Base-by-base conservation (phyloP, 768 basidiomycete species). In the Artomyces pyxidatus region DNA sequence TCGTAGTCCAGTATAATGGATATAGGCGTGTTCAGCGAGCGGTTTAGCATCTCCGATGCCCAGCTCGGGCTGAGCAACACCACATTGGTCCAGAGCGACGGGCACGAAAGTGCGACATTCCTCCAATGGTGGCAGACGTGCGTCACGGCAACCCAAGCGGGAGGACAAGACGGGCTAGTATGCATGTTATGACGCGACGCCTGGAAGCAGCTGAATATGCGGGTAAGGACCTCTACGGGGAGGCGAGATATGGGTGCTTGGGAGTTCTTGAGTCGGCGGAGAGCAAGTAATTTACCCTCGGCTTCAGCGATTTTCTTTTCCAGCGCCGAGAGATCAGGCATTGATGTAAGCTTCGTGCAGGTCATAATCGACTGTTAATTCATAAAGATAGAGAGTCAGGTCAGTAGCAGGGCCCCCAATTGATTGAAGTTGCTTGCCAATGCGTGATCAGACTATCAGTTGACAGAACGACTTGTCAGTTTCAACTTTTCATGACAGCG, bases 81-180 rank as follows among this genome's bases (percentile, higher is more conserved):
- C 16, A 52, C 21, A 37, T n/a, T 23, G 2, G 53, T 52, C 53
- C 53, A 54, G 17, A 52, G 32, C 11, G 42, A 45, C 35, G 42
- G 52, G 30, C 50, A 54, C 11, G 16, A 39, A 27, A 54, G 27
- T 10, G 53, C 53, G 12, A 44, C 42, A 23, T 54, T 42, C 4
- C 53, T 50, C 53, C 53, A 54, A 12, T 23, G 45, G 42, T 25
- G 42, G 26, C 53, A 52, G 35, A 54, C 53, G 10, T 54, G 50
- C 11, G 50, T 52, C 7, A 54, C 53, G 0, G 53, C 53, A 11
- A 54, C 46, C 53, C 53, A 54, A 11, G 32, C 32, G 32, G 32
- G 32, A 11, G 32, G 32, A 35, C 11, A 35, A 6, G 11, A 12
- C 6, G 32, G 32, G 32, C 32, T 35, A n/a, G 12, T 3, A n/a